phyloP scores from a whole-genome alignment of 371 early-diverging fungal genomes.

The Mortierella sp. region DNA sequence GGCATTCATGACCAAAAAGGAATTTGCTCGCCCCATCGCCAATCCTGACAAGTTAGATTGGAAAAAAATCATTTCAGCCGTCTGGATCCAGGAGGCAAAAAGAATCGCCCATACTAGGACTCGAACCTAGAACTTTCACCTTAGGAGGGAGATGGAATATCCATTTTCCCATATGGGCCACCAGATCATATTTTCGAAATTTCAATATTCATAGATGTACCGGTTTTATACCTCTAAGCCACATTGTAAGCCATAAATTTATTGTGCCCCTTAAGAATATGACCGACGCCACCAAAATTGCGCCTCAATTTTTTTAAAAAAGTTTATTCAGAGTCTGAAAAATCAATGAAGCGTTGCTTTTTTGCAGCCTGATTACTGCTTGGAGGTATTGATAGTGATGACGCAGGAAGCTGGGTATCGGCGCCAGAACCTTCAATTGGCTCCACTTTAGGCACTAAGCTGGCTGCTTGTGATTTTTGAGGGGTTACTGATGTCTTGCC shows the following conservation, averaged over 20 bases:
- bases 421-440: not conserved
- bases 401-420: constrained; percentile 12
- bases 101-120: constrained; percentile 63
- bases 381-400: not conserved
- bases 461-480: not conserved
- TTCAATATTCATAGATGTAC: not conserved
- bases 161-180: constrained; percentile 67
- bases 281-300: too few relatives aligned
- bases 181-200: not conserved
- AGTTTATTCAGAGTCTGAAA: constrained; percentile 34
- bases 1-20: not conserved
- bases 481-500: not conserved
- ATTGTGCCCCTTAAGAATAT: too few relatives aligned
- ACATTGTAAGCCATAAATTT: too few relatives aligned
- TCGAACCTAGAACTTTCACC: constrained; percentile 71
- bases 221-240: not conserved
- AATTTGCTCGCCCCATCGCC: not conserved
- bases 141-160: constrained; percentile 72
- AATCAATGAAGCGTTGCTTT: constrained; percentile 22
- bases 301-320: not conserved
- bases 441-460: not conserved
- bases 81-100: not conserved
- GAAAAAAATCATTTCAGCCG: not conserved
- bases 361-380: constrained; percentile 9
- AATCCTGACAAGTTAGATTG: not conserved